Conservation (phyloP, 306 rosid species). For the Vachellia pachyceras region DNA sequence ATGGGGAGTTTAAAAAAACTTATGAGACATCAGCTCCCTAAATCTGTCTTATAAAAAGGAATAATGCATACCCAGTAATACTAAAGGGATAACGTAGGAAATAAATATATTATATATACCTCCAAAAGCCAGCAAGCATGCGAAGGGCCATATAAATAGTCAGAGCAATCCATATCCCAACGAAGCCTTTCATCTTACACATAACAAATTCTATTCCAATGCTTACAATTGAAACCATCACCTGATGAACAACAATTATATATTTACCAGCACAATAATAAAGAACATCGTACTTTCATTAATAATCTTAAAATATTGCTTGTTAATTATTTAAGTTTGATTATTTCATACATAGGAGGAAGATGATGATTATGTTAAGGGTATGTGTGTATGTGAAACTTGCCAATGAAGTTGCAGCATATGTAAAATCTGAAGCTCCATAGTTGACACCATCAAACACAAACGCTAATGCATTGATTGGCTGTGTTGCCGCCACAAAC, state of each 20-base stretch:
- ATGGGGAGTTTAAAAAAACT: too few species aligned
- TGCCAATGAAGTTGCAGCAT: constrained; percentile 88
- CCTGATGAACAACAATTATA: background rate
- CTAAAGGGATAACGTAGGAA: too few species aligned
- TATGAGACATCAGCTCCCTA: too few species aligned
- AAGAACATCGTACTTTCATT: background rate
- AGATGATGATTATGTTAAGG: background rate
- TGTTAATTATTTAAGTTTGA: background rate
- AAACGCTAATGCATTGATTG: constrained; percentile 85
- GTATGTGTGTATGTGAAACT: constrained; percentile 31
- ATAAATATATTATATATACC: background rate
- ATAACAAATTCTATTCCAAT: background rate
- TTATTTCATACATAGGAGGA: background rate
- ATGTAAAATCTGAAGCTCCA: constrained; percentile 97
- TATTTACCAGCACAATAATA: background rate
- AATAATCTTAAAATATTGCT: background rate
- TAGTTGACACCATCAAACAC: constrained; percentile 95
- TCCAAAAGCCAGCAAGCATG: constrained; percentile 16
- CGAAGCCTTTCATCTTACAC: background rate
- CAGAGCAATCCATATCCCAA: constrained; percentile 13
- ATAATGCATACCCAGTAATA: too few species aligned
- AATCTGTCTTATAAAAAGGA: too few species aligned
- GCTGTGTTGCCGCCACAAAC: constrained; percentile 54
- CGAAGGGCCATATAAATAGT: constrained; percentile 18
- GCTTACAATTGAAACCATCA: background rate